Percentiles rank a stretch among this genome's conserved stretches.
Evolutionary conservation across 23 red algal species (phyloP).

Genomic region (Gracilaria gracilis): DNA sequence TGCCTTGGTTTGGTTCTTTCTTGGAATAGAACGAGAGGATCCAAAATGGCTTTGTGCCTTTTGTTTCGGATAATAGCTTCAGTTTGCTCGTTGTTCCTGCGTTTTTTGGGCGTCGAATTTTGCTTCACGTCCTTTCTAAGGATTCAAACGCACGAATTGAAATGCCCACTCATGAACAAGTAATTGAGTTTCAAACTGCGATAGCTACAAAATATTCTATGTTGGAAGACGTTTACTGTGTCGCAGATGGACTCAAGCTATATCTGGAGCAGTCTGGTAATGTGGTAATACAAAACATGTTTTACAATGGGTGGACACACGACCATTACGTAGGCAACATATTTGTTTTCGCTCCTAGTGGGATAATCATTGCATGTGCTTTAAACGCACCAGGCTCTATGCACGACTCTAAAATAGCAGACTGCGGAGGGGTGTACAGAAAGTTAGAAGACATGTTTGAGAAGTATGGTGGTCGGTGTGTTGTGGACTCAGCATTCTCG

Average conservation of each 20-base stretch:
- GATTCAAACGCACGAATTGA: background rate
- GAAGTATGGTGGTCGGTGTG: background rate
- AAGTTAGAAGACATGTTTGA: conserved; percentile 7
- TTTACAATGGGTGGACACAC: conserved; percentile 32
- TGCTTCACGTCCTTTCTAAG: background rate
- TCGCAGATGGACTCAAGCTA: conserved; percentile 23
- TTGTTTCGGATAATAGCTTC: conserved; percentile 30
- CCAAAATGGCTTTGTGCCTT: background rate
- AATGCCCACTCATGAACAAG: background rate
- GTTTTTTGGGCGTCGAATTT: background rate
- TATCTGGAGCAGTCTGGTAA: conserved; percentile 9
- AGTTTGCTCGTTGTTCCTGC: background rate
- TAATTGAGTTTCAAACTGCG: background rate
- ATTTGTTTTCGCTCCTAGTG: conserved; percentile 15
- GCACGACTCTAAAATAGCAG: background rate
- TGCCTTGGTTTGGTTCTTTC: conserved; percentile 21
- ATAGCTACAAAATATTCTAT: conserved; percentile 8
- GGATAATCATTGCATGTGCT: conserved; percentile 11
- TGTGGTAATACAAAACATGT: conserved; percentile 16
- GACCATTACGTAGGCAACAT: conserved; percentile 30
- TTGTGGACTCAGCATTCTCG: conserved; percentile 8
- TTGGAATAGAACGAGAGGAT: conserved; percentile 1
- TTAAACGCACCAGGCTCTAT: conserved; percentile 34
- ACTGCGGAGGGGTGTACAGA: background rate
- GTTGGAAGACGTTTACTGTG: background rate